Evolutionary conservation across 371 early-diverging fungal genomes (phyloP).

Genomic region (Mortierella sp.): DNA sequence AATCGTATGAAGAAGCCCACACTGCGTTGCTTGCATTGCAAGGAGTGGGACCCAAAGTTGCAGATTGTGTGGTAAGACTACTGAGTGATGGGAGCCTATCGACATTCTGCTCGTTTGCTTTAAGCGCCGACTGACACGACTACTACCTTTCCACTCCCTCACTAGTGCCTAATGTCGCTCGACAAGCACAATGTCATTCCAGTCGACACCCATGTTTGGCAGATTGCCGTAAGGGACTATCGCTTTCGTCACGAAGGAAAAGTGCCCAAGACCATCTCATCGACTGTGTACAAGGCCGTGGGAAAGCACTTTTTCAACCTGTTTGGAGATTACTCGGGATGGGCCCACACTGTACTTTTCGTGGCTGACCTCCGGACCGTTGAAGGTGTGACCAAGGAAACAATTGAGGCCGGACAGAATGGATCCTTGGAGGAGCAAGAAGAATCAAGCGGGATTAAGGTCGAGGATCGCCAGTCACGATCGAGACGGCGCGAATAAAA

Average conservation of each 20-base stretch:
- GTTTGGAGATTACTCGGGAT: constrained; percentile 91
- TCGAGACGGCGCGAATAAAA: neutral
- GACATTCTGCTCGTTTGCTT: neutral
- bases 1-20: constrained; percentile 69
- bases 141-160: constrained; percentile 1
- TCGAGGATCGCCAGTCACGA: too few species aligned
- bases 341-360: constrained; percentile 90
- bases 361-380: constrained; percentile 62
- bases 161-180: constrained; percentile 81
- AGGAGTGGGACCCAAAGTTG: constrained; percentile 95
- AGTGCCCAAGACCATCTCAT: constrained; percentile 71
- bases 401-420: neutral
- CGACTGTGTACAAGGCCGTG: constrained; percentile 75
- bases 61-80: constrained; percentile 91
- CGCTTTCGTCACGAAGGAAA: constrained; percentile 59
- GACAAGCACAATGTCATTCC: constrained; percentile 88
- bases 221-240: constrained; percentile 88
- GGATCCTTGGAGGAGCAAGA: constrained; percentile 1
- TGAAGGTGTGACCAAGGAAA: constrained; percentile 21
- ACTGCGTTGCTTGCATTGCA: constrained; percentile 70
- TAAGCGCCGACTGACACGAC: neutral
- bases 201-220: constrained; percentile 95
- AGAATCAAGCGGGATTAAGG: constrained; percentile 25
- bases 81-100: neutral
- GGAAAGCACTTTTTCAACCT: constrained; percentile 77